Conservation (phyloP, 768 basidiomycete genomes). For the Rhodocollybia butyracea region DNA sequence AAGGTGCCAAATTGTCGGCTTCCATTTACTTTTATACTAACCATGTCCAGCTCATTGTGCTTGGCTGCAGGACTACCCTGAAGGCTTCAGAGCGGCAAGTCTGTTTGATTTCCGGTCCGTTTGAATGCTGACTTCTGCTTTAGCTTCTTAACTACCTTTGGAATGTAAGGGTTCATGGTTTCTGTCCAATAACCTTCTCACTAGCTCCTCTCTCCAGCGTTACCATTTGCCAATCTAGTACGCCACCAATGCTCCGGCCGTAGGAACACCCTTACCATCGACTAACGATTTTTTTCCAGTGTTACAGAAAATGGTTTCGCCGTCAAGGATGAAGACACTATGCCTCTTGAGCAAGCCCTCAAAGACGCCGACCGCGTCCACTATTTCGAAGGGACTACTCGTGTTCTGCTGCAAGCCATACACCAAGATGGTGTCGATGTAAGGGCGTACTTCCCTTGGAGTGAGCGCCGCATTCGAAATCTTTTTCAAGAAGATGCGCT, state of each 20-base stretch:
- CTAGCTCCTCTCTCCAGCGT: slow-evolving; percentile 24
- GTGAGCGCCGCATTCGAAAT: slow-evolving; percentile 30
- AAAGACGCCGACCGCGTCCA: slow-evolving; percentile 62
- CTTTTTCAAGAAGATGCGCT: neutral
- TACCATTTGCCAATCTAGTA: slow-evolving; percentile 56
- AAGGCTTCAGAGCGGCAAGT: slow-evolving; percentile 61
- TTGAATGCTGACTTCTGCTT: neutral
- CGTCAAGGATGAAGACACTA: slow-evolving; percentile 57
- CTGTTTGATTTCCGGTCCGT: neutral
- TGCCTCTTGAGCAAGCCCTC: slow-evolving; percentile 50
- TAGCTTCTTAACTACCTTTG: slow-evolving; percentile 67
- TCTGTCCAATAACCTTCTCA: neutral
- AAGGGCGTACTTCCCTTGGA: slow-evolving; percentile 66
- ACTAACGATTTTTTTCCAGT: slow-evolving; percentile 25
- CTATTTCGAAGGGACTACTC: slow-evolving; percentile 61
- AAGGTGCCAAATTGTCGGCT: slow-evolving; percentile 35
- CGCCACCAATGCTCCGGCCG: slow-evolving; percentile 11
- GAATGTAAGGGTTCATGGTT: slow-evolving; percentile 40
- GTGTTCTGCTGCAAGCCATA: slow-evolving; percentile 53
- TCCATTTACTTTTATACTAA: neutral
- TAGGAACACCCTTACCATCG: slow-evolving; percentile 2
- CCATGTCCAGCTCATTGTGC: slow-evolving; percentile 48
- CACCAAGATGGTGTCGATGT: slow-evolving; percentile 62
- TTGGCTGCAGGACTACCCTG: slow-evolving; percentile 67
- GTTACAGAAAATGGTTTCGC: slow-evolving; percentile 78